These are phyloP conservation scores for Syzygium jambos DNA, from an alignment of 345 rosid genomes.

Conservation along the genomic window DNA sequence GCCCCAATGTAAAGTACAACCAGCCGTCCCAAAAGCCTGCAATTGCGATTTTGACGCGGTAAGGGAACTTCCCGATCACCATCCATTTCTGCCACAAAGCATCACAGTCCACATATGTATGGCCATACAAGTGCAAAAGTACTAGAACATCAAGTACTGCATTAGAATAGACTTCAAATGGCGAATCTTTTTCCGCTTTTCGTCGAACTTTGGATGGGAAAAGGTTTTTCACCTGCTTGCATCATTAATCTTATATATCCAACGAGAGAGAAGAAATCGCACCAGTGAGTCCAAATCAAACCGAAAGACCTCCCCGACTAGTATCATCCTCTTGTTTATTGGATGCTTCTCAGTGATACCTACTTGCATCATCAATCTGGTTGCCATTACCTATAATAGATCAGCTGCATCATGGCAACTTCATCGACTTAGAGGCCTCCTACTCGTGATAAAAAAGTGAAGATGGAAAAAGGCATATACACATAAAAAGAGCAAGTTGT, in stretches of 20 bases:
- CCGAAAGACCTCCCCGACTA: slow-evolving; percentile 72
- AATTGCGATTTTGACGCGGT: slow-evolving; percentile 53
- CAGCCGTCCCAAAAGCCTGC: slow-evolving; percentile 73
- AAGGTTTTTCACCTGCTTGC: not conserved
- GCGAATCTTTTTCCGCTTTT: not conserved
- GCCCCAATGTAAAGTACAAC: slow-evolving; percentile 79
- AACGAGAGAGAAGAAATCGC: not conserved
- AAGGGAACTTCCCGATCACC: slow-evolving; percentile 75
- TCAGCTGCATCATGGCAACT: no score
- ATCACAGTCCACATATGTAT: not conserved
- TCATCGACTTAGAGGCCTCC: no score
- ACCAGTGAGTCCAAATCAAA: slow-evolving; percentile 64
- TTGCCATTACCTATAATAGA: no score
- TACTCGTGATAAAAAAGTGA: no score
- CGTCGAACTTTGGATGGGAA: not conserved
- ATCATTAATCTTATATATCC: not conserved
- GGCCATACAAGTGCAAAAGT: not conserved
- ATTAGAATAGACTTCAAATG: not conserved
- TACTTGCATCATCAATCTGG: not conserved
- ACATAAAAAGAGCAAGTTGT: no score
- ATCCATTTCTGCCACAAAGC: slow-evolving; percentile 60
- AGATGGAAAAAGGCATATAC: no score
- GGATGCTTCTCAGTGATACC: slow-evolving; percentile 90
- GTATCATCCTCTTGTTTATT: slow-evolving; percentile 57
- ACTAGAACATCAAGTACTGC: not conserved